Percentiles rank a stretch among this genome's conserved stretches.
Conservation (phyloP, 257 asterid species). For the Haberlea rhodopensis region DNA sequence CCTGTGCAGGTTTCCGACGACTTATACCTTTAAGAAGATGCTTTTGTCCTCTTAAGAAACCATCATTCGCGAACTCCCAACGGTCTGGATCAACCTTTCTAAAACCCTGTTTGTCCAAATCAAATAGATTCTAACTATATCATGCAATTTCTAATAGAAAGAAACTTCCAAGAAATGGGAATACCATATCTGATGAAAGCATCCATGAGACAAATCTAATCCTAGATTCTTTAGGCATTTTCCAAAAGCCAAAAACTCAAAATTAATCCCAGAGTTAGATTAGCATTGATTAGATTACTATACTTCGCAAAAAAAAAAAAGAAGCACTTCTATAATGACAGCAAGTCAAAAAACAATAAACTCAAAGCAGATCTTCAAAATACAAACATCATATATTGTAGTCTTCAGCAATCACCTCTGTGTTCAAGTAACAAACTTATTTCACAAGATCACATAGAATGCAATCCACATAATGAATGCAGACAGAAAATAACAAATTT, state of each 20-base stretch:
- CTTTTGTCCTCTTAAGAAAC: constrained; percentile 84
- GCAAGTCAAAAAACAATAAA: constrained; percentile 7
- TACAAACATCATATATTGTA: neutral
- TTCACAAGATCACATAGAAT: neutral
- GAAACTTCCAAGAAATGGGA: neutral
- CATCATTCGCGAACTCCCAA: constrained; percentile 95
- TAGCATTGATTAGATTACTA: too few relatives aligned
- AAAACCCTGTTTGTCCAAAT: constrained; percentile 56
- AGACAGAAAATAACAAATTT: neutral
- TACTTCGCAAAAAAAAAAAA: neutral
- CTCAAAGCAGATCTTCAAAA: constrained; percentile 8
- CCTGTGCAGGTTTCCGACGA: constrained; percentile 79
- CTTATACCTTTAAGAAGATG: constrained; percentile 74
- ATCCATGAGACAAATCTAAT: too few relatives aligned
- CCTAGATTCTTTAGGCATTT: too few relatives aligned
- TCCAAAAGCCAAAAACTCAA: too few relatives aligned
- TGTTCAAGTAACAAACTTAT: constrained; percentile 15
- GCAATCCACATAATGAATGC: neutral
- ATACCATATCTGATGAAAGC: too few relatives aligned
- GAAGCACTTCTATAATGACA: neutral
- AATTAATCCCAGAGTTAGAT: too few relatives aligned
- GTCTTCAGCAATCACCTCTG: constrained; percentile 1
- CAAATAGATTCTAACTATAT: neutral
- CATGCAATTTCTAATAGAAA: neutral
- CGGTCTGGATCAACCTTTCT: constrained; percentile 91